Percentiles rank a stretch among this genome's conserved stretches.
Evolutionary conservation across 2,329 filamentous ascomycete species (phyloP).

Genomic region (Tolypocladium ophioglossoides): DNA sequence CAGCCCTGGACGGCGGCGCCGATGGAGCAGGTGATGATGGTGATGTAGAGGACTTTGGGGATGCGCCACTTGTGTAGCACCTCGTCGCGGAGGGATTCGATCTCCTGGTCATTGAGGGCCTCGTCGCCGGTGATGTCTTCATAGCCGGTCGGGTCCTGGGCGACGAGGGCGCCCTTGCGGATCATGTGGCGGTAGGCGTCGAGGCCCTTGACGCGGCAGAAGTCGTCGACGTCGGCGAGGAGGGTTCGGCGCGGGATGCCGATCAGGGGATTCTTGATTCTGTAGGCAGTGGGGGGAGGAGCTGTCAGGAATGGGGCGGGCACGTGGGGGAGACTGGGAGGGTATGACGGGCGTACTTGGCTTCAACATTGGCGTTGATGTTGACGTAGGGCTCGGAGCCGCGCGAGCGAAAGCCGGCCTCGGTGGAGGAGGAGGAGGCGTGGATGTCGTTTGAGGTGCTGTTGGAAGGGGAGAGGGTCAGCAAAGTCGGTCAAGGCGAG

Average conservation of each 20-base stretch:
- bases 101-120: conserved; percentile 49
- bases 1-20: conserved; percentile 61
- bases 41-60: conserved; percentile 51
- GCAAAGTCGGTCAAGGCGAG: too few species aligned
- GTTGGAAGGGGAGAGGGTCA: not conserved
- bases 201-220: conserved; percentile 49
- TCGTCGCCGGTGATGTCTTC: conserved; percentile 47
- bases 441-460: conserved; percentile 16
- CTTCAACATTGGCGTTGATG: conserved; percentile 34
- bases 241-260: conserved; percentile 42
- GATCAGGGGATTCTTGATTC: conserved; percentile 37
- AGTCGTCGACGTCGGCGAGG: conserved; percentile 46
- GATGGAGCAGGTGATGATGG: conserved; percentile 57
- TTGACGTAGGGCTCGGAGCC: conserved; percentile 24
- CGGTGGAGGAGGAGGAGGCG: conserved; percentile 19
- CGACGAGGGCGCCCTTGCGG: conserved; percentile 61
- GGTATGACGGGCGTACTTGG: conserved; percentile 25
- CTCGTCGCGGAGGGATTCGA: conserved; percentile 49
- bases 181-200: conserved; percentile 47
- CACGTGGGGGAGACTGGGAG: not conserved
- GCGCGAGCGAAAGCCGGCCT: conserved; percentile 23
- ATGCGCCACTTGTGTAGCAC: conserved; percentile 58
- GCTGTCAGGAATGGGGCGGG: conserved; percentile 7
- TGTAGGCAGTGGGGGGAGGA: conserved; percentile 3
- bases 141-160: conserved; percentile 54